Conservation (phyloP, 176 grass and related monocot genomes). For the Puya raimondii region DNA sequence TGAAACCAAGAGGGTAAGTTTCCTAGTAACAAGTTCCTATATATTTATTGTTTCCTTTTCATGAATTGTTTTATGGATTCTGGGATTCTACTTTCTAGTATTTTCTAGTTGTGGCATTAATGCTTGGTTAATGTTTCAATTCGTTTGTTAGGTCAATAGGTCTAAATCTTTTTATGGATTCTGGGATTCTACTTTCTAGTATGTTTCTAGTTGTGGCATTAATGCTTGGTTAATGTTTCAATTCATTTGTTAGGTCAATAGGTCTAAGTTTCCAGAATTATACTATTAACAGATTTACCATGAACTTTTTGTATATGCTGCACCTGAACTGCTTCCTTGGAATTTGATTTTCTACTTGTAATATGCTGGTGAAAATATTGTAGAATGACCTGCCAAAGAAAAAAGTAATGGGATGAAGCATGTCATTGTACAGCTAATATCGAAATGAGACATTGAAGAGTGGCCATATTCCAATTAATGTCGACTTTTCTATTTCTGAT, state of each 20-base stretch:
- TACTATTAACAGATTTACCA: too few species aligned
- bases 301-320: neutral
- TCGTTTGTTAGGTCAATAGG: too few species aligned
- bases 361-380: neutral
- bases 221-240: too few species aligned
- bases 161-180: neutral
- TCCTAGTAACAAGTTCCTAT: constrained; percentile 2
- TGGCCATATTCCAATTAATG: neutral
- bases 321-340: neutral
- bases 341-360: neutral
- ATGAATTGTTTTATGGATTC: neutral
- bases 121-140: too few species aligned
- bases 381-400: neutral
- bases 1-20: constrained; percentile 71
- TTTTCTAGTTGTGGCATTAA: too few species aligned
- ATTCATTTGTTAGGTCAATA: too few species aligned
- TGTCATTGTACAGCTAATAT: neutral
- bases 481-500: neutral
- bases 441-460: neutral
- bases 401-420: neutral
- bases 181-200: neutral
- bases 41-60: constrained; percentile 15
- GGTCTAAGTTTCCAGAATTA: too few species aligned
- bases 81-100: neutral
- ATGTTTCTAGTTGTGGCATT: too few species aligned